Conservation (phyloP, 805 yeast genomes). For the Sugiyamaella americana region DNA sequence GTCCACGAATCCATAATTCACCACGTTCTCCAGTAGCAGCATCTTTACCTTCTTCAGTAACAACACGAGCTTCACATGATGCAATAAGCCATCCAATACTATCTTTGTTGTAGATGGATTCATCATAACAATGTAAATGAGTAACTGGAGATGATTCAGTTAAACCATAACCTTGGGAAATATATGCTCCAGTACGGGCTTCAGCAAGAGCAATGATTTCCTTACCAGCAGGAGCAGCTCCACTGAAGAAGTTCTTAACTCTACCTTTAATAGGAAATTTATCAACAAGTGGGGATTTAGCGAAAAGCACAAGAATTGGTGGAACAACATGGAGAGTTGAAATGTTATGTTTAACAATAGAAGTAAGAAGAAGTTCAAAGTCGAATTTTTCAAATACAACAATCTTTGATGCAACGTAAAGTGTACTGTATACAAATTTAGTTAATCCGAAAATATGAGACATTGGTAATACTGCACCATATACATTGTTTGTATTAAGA, state of each 20-base stretch:
- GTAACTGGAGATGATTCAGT: conserved; percentile 59
- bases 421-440: conserved; percentile 67
- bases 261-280: conserved; percentile 37
- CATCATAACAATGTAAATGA: conserved; percentile 35
- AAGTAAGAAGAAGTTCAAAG: conserved; percentile 27
- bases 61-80: conserved; percentile 46
- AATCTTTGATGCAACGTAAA: conserved; percentile 29
- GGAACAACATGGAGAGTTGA: conserved; percentile 38
- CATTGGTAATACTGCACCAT: conserved; percentile 16
- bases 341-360: conserved; percentile 30
- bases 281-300: conserved; percentile 41
- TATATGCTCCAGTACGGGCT: conserved; percentile 19
- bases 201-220: conserved; percentile 12
- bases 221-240: conserved; percentile 43
- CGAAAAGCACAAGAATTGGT: conserved; percentile 41
- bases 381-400: conserved; percentile 32
- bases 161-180: conserved; percentile 22
- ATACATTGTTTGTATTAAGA: conserved; percentile 1
- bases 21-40: conserved; percentile 45
- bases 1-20: conserved; percentile 52
- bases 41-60: conserved; percentile 38
- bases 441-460: conserved; percentile 52
- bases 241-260: conserved; percentile 36
- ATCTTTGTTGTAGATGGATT: conserved; percentile 39
- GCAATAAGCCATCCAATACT: conserved; percentile 41